These are phyloP conservation scores for Cyclospora cayetanensis DNA, from an alignment of 169 alveolate species.

Conservation along the genomic window DNA sequence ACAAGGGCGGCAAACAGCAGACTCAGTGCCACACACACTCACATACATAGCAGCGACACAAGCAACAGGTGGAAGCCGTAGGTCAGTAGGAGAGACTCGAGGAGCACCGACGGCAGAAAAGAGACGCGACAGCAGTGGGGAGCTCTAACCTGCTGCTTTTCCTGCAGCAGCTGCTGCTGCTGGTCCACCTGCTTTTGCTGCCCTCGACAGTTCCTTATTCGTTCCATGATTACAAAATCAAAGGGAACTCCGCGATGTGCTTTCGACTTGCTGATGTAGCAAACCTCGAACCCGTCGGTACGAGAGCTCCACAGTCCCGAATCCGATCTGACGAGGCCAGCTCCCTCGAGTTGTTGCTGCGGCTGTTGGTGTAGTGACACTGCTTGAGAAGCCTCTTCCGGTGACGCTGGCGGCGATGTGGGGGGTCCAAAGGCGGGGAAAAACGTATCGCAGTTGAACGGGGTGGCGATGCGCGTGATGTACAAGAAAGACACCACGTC, in stretches of 20 bases:
- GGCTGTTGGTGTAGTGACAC: background rate
- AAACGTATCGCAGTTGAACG: slow-evolving; percentile 83
- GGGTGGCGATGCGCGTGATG: slow-evolving; percentile 87
- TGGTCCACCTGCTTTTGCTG: background rate
- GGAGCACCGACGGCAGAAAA: too few species aligned
- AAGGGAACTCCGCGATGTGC: slow-evolving; percentile 76
- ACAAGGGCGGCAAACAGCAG: background rate
- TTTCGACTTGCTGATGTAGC: slow-evolving; percentile 78
- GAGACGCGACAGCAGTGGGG: too few species aligned
- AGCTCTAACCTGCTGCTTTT: background rate
- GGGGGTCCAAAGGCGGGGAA: slow-evolving; percentile 76
- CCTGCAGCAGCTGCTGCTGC: background rate
- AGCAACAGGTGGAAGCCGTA: too few species aligned
- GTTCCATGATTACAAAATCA: slow-evolving; percentile 79
- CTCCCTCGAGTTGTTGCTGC: background rate
- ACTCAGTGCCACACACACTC: background rate
- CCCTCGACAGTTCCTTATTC: slow-evolving; percentile 26
- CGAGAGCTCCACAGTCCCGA: too few species aligned
- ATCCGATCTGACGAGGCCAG: too few species aligned
- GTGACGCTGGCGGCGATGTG: background rate
- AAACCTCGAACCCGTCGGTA: slow-evolving; percentile 67
- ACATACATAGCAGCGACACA: background rate
- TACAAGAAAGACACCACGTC: slow-evolving; percentile 81
- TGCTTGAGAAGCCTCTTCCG: background rate
- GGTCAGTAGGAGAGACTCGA: too few species aligned